These are phyloP conservation scores for Stemphylium lycopersici DNA, from an alignment of 2,329 filamentous ascomycete species.

Conservation along the genomic window DNA sequence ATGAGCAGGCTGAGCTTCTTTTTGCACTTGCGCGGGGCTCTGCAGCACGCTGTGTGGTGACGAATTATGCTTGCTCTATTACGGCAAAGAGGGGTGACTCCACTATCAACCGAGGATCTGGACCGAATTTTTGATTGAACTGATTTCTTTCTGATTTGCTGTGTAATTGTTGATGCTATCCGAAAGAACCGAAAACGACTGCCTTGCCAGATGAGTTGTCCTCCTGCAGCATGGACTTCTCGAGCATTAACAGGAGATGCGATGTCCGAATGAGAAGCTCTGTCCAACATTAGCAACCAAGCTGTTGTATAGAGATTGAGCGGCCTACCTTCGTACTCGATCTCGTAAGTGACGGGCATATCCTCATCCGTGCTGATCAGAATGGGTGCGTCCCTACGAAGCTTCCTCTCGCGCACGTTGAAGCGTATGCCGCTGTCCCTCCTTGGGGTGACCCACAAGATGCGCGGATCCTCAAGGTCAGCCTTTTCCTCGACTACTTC, in stretches of 20 bases:
- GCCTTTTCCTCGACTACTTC: conserved; percentile 19
- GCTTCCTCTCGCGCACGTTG: conserved; percentile 62
- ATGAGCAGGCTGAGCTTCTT: background rate
- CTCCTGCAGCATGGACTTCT: conserved; percentile 68
- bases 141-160: conserved; percentile 2
- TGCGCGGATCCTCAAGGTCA: conserved; percentile 32
- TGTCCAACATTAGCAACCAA: conserved; percentile 9
- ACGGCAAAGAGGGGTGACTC: conserved; percentile 5
- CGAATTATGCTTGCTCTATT: conserved; percentile 6
- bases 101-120: conserved; percentile 6
- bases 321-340: conserved; percentile 71
- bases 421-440: conserved; percentile 73
- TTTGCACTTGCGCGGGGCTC: background rate
- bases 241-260: conserved; percentile 57
- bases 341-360: conserved; percentile 69
- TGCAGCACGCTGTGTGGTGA: background rate
- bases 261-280: conserved; percentile 43
- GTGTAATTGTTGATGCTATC: conserved; percentile 16
- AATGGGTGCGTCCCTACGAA: conserved; percentile 57
- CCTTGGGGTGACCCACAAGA: conserved; percentile 72
- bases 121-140: background rate
- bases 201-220: conserved; percentile 67
- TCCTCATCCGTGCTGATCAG: conserved; percentile 67
- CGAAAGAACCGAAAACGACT: conserved; percentile 65
- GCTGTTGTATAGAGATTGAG: conserved; percentile 22